Evolutionary conservation across 768 basidiomycete genomes (phyloP).

Genomic region (Russula ochroleuca): DNA sequence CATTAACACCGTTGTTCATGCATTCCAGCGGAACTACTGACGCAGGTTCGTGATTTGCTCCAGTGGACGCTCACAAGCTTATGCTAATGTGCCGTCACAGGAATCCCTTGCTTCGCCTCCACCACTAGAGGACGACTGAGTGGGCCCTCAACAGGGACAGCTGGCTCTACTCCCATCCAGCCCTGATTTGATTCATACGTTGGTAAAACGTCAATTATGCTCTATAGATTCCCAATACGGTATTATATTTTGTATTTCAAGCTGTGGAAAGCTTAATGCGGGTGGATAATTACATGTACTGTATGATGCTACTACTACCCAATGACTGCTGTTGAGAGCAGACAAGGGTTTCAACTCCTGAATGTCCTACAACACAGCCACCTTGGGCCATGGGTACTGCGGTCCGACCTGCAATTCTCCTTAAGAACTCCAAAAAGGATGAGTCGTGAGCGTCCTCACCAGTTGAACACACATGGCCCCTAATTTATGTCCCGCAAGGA

Average conservation of each 20-base stretch:
- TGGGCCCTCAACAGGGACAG: background rate
- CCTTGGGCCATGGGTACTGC: constrained; percentile 55
- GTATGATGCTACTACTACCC: constrained; percentile 24
- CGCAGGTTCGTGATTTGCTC: constrained; percentile 44
- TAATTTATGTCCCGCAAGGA: constrained; percentile 83
- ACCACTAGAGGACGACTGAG: constrained; percentile 40
- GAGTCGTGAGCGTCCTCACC: constrained; percentile 40
- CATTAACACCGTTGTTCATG: constrained; percentile 16
- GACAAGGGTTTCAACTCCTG: constrained; percentile 23
- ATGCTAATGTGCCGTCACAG: constrained; percentile 34
- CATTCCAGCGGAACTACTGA: constrained; percentile 52
- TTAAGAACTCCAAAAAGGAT: background rate
- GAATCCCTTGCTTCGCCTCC: constrained; percentile 69
- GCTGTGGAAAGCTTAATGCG: constrained; percentile 37
- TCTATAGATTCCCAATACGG: constrained; percentile 13
- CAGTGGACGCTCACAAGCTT: constrained; percentile 18
- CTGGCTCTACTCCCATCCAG: background rate
- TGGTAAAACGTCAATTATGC: constrained; percentile 1
- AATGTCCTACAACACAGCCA: constrained; percentile 38
- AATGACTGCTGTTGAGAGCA: constrained; percentile 40
- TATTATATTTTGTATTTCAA: constrained; percentile 32
- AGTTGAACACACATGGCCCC: constrained; percentile 82
- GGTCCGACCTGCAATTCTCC: constrained; percentile 45
- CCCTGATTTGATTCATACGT: background rate
- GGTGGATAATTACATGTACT: constrained; percentile 25